A percentile compares a stretch with the other conserved stretches of the same genome.
phyloP scores from a whole-genome alignment of 2,329 filamentous ascomycete species.

The Sclerotinia sclerotiorum region DNA sequence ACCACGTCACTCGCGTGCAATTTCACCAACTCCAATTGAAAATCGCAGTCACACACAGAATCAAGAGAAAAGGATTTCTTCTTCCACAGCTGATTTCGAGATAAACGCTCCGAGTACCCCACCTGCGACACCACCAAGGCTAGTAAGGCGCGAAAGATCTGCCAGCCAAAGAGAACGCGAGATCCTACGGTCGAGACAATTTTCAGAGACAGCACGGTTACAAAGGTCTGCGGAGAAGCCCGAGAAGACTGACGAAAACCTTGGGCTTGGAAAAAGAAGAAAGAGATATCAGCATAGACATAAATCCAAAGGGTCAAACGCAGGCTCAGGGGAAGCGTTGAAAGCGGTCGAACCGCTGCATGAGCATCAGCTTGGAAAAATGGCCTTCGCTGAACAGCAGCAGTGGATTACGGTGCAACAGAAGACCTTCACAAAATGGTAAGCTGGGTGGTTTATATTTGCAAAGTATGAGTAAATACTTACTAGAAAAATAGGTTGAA shows the following conservation, averaged over 20 bases:
- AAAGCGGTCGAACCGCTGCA: conserved; percentile 38
- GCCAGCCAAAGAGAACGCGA: conserved; percentile 24
- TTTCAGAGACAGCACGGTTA: conserved; percentile 21
- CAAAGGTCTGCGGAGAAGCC: conserved; percentile 21
- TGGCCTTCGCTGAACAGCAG: conserved; percentile 65
- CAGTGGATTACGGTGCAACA: conserved; percentile 82
- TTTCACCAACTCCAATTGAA: conserved; percentile 19
- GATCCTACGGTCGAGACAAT: conserved; percentile 22
- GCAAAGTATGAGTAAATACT: conserved; percentile 22
- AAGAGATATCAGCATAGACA: conserved; percentile 19
- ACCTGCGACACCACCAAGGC: conserved; percentile 22
- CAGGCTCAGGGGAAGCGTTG: conserved; percentile 32
- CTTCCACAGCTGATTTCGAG: conserved; percentile 22
- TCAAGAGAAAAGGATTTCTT: conserved; percentile 17
- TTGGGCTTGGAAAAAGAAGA: conserved; percentile 19
- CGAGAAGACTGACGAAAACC: neutral
- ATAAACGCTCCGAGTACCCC: conserved; percentile 22
- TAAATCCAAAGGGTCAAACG: conserved; percentile 21
- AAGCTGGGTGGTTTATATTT: conserved; percentile 23
- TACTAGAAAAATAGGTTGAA: conserved; percentile 68
- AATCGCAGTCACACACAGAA: conserved; percentile 11
- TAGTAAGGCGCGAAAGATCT: conserved; percentile 20
- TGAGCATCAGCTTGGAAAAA: conserved; percentile 47
- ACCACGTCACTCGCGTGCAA: conserved; percentile 24
- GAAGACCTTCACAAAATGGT: conserved; percentile 99